Conservation (phyloP, 495 filamentous ascomycete species). For the Penicillium psychrofluorescens region DNA sequence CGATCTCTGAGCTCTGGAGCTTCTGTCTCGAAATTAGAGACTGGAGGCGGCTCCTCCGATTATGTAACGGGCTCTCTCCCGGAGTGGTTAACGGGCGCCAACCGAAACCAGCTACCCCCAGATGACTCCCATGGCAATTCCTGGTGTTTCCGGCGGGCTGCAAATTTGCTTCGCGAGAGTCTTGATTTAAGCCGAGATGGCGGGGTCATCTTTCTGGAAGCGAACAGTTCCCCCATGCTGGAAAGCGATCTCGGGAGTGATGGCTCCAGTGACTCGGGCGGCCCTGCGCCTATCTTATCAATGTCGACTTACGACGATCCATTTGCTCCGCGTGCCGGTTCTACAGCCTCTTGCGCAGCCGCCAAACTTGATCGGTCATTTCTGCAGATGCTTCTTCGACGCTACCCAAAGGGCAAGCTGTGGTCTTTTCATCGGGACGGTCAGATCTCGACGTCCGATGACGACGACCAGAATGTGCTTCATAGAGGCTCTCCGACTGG, state of each 20-base stretch:
- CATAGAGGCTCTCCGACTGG: conserved; percentile 4
- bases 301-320: conserved; percentile 33
- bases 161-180: conserved; percentile 50
- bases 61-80: conserved; percentile 23
- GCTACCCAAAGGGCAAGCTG: conserved; percentile 56
- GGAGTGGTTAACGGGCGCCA: conserved; percentile 30
- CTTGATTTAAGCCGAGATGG: conserved; percentile 43
- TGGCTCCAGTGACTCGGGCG: conserved; percentile 17
- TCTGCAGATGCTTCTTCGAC: conserved; percentile 44
- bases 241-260: conserved; percentile 29
- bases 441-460: conserved; percentile 33
- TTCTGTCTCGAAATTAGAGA: conserved; percentile 22
- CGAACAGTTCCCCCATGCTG: conserved; percentile 20
- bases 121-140: conserved; percentile 35
- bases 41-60: conserved; percentile 1
- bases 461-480: conserved; percentile 26
- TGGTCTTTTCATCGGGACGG: conserved; percentile 57
- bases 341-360: conserved; percentile 22
- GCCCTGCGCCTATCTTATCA: conserved; percentile 29
- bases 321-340: conserved; percentile 29
- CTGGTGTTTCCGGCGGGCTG: conserved; percentile 47
- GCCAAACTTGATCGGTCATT: conserved; percentile 33
- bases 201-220: conserved; percentile 50
- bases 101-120: conserved; percentile 22
- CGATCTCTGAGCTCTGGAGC: conserved; percentile 22